These are phyloP conservation scores for Schoenoplectus tabernaemontani DNA, from an alignment of 202 grass and related monocot species.

Conservation along the genomic window DNA sequence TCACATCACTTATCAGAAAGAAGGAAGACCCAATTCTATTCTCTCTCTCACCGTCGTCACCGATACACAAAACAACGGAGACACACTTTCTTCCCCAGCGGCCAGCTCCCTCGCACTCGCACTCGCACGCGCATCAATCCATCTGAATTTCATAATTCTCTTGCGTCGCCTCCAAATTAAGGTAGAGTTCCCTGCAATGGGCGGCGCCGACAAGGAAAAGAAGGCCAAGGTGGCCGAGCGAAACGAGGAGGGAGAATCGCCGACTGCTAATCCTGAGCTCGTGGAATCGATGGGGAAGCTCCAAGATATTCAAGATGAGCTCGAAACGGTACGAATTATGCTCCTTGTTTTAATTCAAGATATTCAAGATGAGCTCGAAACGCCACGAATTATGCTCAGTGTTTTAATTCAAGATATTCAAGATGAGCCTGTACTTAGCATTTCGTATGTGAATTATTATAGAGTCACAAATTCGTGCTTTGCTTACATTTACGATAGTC, in stretches of 20 bases:
- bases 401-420: too few relatives aligned
- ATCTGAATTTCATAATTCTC: slow-evolving; percentile 14
- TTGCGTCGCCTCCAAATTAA: slow-evolving; percentile 34
- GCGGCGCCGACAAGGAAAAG: slow-evolving; percentile 64
- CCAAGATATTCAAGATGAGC: slow-evolving; percentile 90
- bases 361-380: too few relatives aligned
- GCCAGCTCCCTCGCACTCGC: neutral
- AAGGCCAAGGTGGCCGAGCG: slow-evolving; percentile 57
- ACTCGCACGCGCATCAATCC: neutral
- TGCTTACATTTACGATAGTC: neutral
- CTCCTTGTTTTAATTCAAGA: neutral
- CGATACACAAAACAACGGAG: neutral
- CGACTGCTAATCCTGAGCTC: slow-evolving; percentile 45
- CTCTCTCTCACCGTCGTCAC: neutral
- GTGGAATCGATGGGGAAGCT: slow-evolving; percentile 81
- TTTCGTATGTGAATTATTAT: neutral
- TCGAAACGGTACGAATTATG: slow-evolving; percentile 50
- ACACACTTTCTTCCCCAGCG: slow-evolving; percentile 8
- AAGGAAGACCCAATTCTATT: neutral
- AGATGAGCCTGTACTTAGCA: neutral
- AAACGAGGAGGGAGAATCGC: slow-evolving; percentile 49
- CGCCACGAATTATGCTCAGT: neutral
- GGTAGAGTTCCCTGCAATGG: slow-evolving; percentile 26
- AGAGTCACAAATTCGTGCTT: neutral
- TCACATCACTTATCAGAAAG: too few relatives aligned